Conservation (phyloP, 768 basidiomycete genomes). For the Suillus americanus region DNA sequence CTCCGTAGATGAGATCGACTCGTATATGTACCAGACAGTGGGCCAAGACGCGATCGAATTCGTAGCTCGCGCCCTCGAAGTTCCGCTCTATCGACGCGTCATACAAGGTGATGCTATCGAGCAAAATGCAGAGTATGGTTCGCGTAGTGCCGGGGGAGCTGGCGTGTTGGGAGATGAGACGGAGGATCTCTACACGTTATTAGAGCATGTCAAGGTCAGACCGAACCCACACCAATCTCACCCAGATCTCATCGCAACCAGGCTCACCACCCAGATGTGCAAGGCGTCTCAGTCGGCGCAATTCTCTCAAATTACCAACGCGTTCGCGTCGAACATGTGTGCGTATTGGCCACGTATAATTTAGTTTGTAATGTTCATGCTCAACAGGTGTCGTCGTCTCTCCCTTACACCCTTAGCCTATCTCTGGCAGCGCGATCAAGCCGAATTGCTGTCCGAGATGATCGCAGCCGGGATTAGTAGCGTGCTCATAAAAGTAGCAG, state of each 20-base stretch:
- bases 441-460: slow-evolving; percentile 86
- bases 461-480: slow-evolving; percentile 74
- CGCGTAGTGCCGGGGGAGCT: slow-evolving; percentile 44
- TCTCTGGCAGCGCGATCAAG: slow-evolving; percentile 93
- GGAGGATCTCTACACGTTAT: slow-evolving; percentile 81
- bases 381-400: slow-evolving; percentile 72
- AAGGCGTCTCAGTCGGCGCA: slow-evolving; percentile 91
- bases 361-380: slow-evolving; percentile 4
- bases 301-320: slow-evolving; percentile 98
- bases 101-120: slow-evolving; percentile 83
- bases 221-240: neutral
- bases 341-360: slow-evolving; percentile 24
- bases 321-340: slow-evolving; percentile 98
- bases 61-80: slow-evolving; percentile 80
- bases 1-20: slow-evolving; percentile 91
- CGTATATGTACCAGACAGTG: slow-evolving; percentile 98
- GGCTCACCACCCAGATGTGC: slow-evolving; percentile 75
- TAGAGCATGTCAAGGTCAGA: slow-evolving; percentile 74
- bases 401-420: slow-evolving; percentile 79
- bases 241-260: slow-evolving; percentile 28
- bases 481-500: slow-evolving; percentile 93
- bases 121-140: slow-evolving; percentile 85
- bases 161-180: slow-evolving; percentile 89
- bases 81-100: slow-evolving; percentile 81
- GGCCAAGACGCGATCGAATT: slow-evolving; percentile 91